Evolutionary conservation across 164 flowering plant genomes (phyloP).

Genomic region (Platanus orientalis): DNA sequence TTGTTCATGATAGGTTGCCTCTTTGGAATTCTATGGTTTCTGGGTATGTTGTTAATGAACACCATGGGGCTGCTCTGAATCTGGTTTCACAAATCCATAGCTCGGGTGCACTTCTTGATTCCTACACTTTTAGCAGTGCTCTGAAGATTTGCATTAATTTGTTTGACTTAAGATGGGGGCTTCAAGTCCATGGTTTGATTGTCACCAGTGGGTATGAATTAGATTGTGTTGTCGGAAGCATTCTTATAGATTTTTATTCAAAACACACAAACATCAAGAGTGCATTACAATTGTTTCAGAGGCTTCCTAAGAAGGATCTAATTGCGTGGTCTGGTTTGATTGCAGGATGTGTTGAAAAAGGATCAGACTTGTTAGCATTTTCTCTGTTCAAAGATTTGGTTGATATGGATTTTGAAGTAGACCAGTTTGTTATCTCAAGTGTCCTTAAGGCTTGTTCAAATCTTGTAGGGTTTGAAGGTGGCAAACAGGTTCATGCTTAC

Average conservation of each 20-base stretch:
- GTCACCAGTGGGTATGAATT: constrained; percentile 20
- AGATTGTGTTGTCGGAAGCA: constrained; percentile 23
- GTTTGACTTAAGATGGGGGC: constrained; percentile 15
- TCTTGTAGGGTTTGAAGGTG: constrained; percentile 17
- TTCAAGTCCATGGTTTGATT: constrained; percentile 28
- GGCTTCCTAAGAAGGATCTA: constrained; percentile 21
- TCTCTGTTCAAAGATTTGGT: constrained; percentile 27
- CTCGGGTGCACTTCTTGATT: constrained; percentile 19
- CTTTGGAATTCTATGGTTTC: constrained; percentile 27
- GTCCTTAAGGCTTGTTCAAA: constrained; percentile 26
- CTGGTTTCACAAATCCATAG: constrained; percentile 17
- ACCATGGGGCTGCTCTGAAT: constrained; percentile 11
- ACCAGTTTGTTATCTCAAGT: constrained; percentile 25
- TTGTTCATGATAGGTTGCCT: constrained; percentile 13
- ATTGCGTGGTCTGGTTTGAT: constrained; percentile 27
- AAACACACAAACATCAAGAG: constrained; percentile 12
- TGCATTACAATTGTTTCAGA: constrained; percentile 18
- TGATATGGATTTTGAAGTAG: constrained; percentile 15
- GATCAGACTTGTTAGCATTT: constrained; percentile 18
- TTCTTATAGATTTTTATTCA: constrained; percentile 24
- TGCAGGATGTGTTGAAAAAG: constrained; percentile 17
- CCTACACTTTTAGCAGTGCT: constrained; percentile 22
- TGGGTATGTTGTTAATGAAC: constrained; percentile 16
- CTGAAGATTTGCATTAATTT: constrained; percentile 18
- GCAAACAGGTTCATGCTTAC: constrained; percentile 27